Base-by-base conservation (phyloP, 1,139 yeast genomes). In the Suhomyces anneliseae region DNA sequence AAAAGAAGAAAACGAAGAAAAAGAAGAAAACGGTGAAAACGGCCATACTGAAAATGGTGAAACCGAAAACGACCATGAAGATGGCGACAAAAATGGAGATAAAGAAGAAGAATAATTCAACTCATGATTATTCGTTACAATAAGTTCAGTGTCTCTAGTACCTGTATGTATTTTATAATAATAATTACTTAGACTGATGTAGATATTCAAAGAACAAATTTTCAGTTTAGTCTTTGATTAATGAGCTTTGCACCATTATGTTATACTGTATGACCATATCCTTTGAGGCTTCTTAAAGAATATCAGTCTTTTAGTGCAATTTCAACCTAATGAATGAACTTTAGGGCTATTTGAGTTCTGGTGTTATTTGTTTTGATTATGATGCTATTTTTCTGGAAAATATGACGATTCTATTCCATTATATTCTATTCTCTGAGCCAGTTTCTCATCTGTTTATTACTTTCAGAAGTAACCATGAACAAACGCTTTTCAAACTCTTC, bases 401-500 rank as follows among this genome's bases (percentile, higher is more conserved):
- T 19, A 19, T 19, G 24, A 19, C 24, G 4, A 19, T 19, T 19
- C 6, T 19, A 6, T 19, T 19, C 24, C 24, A 19, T 2, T 2
- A 4, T 9, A 27, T 39, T n/a, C 34, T 37, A 36, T 40, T 42
- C 48, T 14, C 39, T 44, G 24, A 56, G 65, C 95, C 96, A 89
- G 43, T 68, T 73, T 57, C 84, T 79, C 72, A 85, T 73, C 46
- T 81, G 82, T 54, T 81, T 81, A 54, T 82, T 79, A 39, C 87
- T 77, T 43, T 79, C 85, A 49, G 85, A 81, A 2, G 90, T 78
- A 7, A 68, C 62, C 53, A 74, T 79, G 65, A 81, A 88, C 46
- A 89, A 58, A 40, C 65, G 66, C 61, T 79, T 81, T 59, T 90
- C 97, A 62, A 81, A 86, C 58, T 85, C 93, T 60, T 90, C 97